Evolutionary conservation across 345 rosid genomes (phyloP).

Genomic region (Clarkia xantiana): DNA sequence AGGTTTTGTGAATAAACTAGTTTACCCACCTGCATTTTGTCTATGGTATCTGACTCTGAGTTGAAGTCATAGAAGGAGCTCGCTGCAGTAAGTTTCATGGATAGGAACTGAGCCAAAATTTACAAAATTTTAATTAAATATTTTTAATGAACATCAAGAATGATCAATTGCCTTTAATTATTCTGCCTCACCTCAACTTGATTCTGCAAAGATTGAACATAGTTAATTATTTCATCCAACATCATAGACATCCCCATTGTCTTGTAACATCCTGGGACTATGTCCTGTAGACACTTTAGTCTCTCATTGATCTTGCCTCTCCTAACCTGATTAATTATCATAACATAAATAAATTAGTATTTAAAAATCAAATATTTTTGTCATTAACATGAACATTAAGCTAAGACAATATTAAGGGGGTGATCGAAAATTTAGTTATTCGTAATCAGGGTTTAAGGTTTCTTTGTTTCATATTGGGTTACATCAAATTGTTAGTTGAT

Average conservation of each 20-base stretch:
- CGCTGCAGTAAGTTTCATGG: constrained; percentile 77
- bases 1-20: neutral
- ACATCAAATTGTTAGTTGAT: too few species aligned
- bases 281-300: constrained; percentile 51
- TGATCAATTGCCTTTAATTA: neutral
- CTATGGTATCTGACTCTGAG: constrained; percentile 49
- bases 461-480: too few species aligned
- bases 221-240: constrained; percentile 74
- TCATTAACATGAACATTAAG: too few species aligned
- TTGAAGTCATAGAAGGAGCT: constrained; percentile 61
- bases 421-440: too few species aligned
- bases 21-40: constrained; percentile 31
- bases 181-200: constrained; percentile 57
- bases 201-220: constrained; percentile 65
- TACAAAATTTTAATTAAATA: constrained; percentile 1
- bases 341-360: too few species aligned
- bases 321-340: constrained; percentile 35
- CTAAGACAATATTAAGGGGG: too few species aligned
- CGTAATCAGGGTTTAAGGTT: too few species aligned
- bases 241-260: constrained; percentile 81
- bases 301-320: constrained; percentile 77
- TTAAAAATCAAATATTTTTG: too few species aligned
- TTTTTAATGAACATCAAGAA: neutral
- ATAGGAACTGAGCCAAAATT: constrained; percentile 64
- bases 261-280: constrained; percentile 88